Base-by-base conservation (phyloP, 2,329 filamentous ascomycete genomes). In the Aspergillus ochraceoroseus region DNA sequence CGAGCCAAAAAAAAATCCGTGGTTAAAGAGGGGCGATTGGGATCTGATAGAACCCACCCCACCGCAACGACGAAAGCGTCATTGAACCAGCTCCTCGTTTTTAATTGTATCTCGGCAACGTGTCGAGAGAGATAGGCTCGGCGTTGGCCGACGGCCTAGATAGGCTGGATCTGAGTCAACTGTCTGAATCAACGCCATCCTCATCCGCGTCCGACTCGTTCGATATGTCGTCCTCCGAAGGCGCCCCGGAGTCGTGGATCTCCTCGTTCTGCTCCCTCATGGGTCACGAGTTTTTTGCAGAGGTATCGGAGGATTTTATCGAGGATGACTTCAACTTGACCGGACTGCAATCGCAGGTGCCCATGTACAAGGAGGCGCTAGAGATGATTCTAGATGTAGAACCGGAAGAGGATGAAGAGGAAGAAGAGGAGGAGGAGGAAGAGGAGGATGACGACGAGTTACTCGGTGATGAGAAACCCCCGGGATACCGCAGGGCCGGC, bases 361-460 rank as follows among this genome's bases (percentile, higher is more conserved):
- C 87, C 50, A 95, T 95, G 86, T 98, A 98, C 68, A 98, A 96
- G 69, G 92, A 98, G 70, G 92, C 92, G 8, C 72, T 98, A 49
- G 92, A 98, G 79, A 95, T 98, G 90, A 96, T 98, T 53, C 76
- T 98, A 50, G 92, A 98, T 56, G 92, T 98, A 35, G 92, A 98
- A 63, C 89, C 92, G 25, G 90, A 95, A 68, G 90, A 95, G 30
- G 78, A 82, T 29, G 77, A 81, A 39, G 77, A 81, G 38, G 79
- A 82, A 20, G 76, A 80, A 19, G 78, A 82, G 18, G 78, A 82
- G 18, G 77, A 81, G 28, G 74, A 78, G 11, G 75, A 83, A 41
- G 76, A 82, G 1, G 82, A 85, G 20, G 82, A 85, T 38, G 72
- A 76, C 12, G 83, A 83, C 49, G 81, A 80, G 12, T 75, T 79